A percentile compares a stretch with the other conserved stretches of the same genome.
These are phyloP conservation scores for Lizanozyma gosingica DNA, from an alignment of 1,139 yeast genomes.

Conservation along the genomic window DNA sequence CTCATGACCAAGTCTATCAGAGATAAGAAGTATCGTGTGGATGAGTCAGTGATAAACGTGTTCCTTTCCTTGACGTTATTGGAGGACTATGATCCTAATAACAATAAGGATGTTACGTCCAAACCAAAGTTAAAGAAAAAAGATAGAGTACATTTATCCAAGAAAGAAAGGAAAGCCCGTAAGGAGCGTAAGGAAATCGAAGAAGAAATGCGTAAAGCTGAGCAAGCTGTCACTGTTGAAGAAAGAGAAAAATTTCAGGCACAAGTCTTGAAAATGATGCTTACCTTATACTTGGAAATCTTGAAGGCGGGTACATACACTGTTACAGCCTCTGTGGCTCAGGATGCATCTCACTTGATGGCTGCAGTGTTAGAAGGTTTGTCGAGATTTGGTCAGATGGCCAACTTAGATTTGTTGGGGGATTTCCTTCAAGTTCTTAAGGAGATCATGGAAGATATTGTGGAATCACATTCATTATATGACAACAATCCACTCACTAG, in stretches of 20 bases:
- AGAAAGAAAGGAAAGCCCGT: conserved; percentile 77
- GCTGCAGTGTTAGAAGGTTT: conserved; percentile 89
- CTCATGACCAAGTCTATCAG: conserved; percentile 61
- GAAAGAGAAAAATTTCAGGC: conserved; percentile 83
- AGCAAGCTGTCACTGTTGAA: conserved; percentile 76
- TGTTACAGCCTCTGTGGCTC: conserved; percentile 12
- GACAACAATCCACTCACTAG: conserved; percentile 1
- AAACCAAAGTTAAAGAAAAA: conserved; percentile 60
- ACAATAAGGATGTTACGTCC: conserved; percentile 30
- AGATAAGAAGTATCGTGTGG: conserved; percentile 70
- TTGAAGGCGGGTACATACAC: conserved; percentile 40
- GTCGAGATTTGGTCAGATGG: conserved; percentile 84
- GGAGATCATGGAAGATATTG: conserved; percentile 55
- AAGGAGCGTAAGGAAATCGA: conserved; percentile 84
- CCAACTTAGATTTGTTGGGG: conserved; percentile 84
- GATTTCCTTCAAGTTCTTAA: conserved; percentile 84
- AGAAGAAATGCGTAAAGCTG: conserved; percentile 81
- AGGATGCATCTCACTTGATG: conserved; percentile 56
- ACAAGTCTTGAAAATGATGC: conserved; percentile 64
- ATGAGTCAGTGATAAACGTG: conserved; percentile 71
- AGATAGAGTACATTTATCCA: conserved; percentile 81
- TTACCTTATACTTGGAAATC: conserved; percentile 70
- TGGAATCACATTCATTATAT: conserved; percentile 22
- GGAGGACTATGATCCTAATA: conserved; percentile 70
- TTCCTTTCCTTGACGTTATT: conserved; percentile 66